phyloP scores from a whole-genome alignment of 2,329 filamentous ascomycete genomes.

The Trichocomaceae sp. region DNA sequence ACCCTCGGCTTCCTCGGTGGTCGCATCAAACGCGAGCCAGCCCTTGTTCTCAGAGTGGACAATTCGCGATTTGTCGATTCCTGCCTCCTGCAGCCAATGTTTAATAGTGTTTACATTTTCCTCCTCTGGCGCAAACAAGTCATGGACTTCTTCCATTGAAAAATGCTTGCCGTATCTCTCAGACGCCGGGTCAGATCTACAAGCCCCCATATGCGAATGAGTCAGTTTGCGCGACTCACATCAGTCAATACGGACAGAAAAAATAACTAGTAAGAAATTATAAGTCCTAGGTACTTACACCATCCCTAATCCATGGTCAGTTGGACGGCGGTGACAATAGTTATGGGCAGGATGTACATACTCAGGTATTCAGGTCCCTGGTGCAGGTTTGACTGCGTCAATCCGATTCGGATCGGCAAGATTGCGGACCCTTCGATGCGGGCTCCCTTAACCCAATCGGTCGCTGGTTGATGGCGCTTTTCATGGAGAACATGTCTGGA shows the following conservation, averaged over 20 bases:
- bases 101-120: conserved; percentile 19
- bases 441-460: conserved; percentile 35
- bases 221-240: neutral
- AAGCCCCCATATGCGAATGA: neutral
- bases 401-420: conserved; percentile 42
- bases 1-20: conserved; percentile 20
- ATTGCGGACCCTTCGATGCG: conserved; percentile 30
- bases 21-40: conserved; percentile 28
- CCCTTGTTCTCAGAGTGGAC: conserved; percentile 27
- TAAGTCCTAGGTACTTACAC: conserved; percentile 6
- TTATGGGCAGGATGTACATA: neutral
- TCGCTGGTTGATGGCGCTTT: conserved; percentile 28
- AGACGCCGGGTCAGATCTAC: conserved; percentile 11
- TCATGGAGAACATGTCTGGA: conserved; percentile 39
- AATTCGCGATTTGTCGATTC: conserved; percentile 18
- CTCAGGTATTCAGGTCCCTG: conserved; percentile 38
- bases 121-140: conserved; percentile 24
- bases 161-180: conserved; percentile 12
- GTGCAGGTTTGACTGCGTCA: conserved; percentile 42
- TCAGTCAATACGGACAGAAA: neutral
- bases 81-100: conserved; percentile 20
- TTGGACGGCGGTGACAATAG: neutral
- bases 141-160: conserved; percentile 11
- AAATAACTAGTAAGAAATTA: neutral
- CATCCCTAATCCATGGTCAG: conserved; percentile 3